These are phyloP conservation scores for Helicocarpus griseus DNA, from an alignment of 2,329 filamentous ascomycete genomes.

Conservation along the genomic window DNA sequence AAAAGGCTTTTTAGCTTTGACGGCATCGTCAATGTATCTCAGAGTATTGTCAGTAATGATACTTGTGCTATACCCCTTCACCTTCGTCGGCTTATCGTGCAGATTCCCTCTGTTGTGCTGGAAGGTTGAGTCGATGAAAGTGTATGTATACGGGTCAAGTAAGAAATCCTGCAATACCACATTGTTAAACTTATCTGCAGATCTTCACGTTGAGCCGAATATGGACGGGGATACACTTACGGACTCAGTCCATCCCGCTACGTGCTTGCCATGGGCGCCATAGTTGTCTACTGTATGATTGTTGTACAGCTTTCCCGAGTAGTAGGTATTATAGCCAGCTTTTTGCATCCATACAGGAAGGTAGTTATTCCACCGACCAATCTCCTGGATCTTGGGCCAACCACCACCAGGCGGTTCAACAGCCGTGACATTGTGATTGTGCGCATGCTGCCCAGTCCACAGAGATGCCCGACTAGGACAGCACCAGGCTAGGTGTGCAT, in stretches of 20 bases:
- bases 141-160: constrained; percentile 57
- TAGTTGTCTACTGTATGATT: constrained; percentile 53
- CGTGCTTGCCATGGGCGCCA: constrained; percentile 44
- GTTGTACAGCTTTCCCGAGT: constrained; percentile 62
- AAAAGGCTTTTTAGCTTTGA: constrained; percentile 47
- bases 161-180: constrained; percentile 50
- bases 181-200: no score
- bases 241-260: no score
- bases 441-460: constrained; percentile 54
- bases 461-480: constrained; percentile 56
- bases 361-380: constrained; percentile 58
- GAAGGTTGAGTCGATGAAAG: constrained; percentile 54
- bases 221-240: no score
- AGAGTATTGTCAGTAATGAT: constrained; percentile 48
- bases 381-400: constrained; percentile 57
- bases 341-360: constrained; percentile 62
- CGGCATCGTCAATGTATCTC: constrained; percentile 50
- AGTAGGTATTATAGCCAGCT: constrained; percentile 61
- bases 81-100: constrained; percentile 43
- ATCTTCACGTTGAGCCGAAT: no score
- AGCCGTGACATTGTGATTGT: constrained; percentile 59
- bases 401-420: constrained; percentile 25
- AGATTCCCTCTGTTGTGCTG: constrained; percentile 49
- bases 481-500: constrained; percentile 54
- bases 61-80: constrained; percentile 49